These are phyloP conservation scores for Boletellus emodensis DNA, from an alignment of 768 basidiomycete species.

Conservation along the genomic window DNA sequence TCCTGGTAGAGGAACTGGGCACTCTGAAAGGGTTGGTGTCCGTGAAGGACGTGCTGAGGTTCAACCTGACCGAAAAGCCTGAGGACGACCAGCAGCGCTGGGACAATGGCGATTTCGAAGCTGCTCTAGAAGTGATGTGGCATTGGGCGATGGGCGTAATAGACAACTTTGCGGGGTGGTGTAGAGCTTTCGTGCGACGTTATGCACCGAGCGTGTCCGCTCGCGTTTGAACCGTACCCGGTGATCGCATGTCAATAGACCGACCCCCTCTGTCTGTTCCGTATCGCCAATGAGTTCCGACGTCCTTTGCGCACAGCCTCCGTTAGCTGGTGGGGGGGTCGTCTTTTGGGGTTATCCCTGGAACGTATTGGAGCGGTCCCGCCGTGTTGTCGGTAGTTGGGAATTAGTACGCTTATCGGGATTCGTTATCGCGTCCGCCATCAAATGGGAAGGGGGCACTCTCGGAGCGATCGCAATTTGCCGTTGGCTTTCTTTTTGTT, in stretches of 20 bases:
- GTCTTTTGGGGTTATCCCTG: neutral
- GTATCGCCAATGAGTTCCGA: too few relatives aligned
- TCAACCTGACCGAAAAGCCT: conserved; percentile 61
- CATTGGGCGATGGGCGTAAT: conserved; percentile 42
- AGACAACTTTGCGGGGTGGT: conserved; percentile 31
- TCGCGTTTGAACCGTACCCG: neutral
- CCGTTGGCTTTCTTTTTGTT: too few relatives aligned
- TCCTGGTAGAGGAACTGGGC: conserved; percentile 88
- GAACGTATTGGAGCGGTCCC: neutral
- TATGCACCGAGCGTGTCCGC: conserved; percentile 4
- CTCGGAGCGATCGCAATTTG: too few relatives aligned
- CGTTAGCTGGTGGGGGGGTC: neutral
- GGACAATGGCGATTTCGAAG: conserved; percentile 65
- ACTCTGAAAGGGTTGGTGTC: conserved; percentile 82
- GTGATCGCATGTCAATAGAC: neutral
- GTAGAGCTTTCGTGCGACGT: conserved; percentile 19
- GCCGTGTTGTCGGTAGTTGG: neutral
- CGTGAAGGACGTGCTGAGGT: conserved; percentile 92
- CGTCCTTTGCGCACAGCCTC: too few relatives aligned
- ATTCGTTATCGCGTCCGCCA: too few relatives aligned
- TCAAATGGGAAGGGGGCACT: too few relatives aligned
- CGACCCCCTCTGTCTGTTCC: neutral
- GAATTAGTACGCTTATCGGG: neutral
- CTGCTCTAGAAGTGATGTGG: conserved; percentile 59
- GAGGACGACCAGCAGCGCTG: conserved; percentile 47